Conservation (phyloP, 169 alveolate genomes). For the Hepatocystis sp. region DNA sequence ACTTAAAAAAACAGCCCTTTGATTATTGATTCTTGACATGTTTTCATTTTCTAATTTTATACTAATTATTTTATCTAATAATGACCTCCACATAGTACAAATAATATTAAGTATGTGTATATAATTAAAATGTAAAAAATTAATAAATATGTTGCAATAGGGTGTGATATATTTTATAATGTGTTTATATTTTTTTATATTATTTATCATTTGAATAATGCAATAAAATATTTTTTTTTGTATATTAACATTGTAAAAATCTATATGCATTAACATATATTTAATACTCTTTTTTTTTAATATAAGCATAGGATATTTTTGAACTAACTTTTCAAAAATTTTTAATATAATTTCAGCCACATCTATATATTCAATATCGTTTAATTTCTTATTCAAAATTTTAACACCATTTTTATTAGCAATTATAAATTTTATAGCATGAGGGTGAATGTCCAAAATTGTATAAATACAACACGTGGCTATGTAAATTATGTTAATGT, state of each 20-base stretch:
- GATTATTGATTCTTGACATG: no score
- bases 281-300: conserved; percentile 73
- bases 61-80: conserved; percentile 64
- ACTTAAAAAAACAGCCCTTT: no score
- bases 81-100: conserved; percentile 74
- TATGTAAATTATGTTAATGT: conserved; percentile 53
- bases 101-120: conserved; percentile 73
- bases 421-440: conserved; percentile 44
- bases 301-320: conserved; percentile 74
- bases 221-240: conserved; percentile 75
- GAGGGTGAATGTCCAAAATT: conserved; percentile 59
- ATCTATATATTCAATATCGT: conserved; percentile 76
- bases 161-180: conserved; percentile 69
- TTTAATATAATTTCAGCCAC: conserved; percentile 73
- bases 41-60: conserved; percentile 61
- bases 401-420: conserved; percentile 54
- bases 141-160: conserved; percentile 47
- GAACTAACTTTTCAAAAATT: conserved; percentile 71
- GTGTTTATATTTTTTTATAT: conserved; percentile 68
- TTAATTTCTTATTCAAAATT: conserved; percentile 57
- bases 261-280: conserved; percentile 76
- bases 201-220: conserved; percentile 75
- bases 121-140: conserved; percentile 70
- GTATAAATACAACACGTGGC: conserved; percentile 75
- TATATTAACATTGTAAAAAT: conserved; percentile 69